A percentile compares a stretch with the other conserved stretches of the same genome.
Conservation (phyloP, 305 asterid genomes). For the Solanum chacoense region DNA sequence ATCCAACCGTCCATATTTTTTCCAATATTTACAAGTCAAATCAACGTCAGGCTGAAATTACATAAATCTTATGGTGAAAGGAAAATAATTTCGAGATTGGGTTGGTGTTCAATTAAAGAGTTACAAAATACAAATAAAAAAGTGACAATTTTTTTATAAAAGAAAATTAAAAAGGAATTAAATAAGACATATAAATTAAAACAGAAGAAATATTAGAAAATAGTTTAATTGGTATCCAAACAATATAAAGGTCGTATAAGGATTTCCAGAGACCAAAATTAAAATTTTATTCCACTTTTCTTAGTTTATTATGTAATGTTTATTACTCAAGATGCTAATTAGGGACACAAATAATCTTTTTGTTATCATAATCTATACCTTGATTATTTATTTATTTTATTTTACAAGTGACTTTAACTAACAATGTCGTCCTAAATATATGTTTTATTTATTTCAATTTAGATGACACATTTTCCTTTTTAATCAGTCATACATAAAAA, state of each 20-base stretch:
- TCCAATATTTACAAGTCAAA: background rate
- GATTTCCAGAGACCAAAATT: background rate
- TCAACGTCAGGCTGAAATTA: background rate
- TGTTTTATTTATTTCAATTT: too few species aligned
- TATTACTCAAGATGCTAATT: background rate
- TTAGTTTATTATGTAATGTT: background rate
- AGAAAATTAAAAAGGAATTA: too few species aligned
- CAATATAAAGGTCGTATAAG: background rate
- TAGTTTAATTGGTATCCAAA: background rate
- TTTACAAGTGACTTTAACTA: too few species aligned
- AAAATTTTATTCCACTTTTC: background rate
- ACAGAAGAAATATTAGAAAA: too few species aligned
- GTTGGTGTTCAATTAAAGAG: background rate
- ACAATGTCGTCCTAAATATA: too few species aligned
- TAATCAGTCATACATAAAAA: too few species aligned
- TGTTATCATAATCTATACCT: background rate
- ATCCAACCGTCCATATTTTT: background rate
- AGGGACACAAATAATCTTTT: background rate
- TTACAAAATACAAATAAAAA: too few species aligned
- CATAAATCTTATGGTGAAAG: background rate
- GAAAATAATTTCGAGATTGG: background rate
- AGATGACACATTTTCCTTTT: too few species aligned
- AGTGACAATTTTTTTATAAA: background rate
- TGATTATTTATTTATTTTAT: background rate
- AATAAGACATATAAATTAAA: too few species aligned